Evolutionary conservation across 208 protist species (phyloP), one percentile per base, ranked within the genome.

Genomic region (Leishmania martiniquensis): DNA sequence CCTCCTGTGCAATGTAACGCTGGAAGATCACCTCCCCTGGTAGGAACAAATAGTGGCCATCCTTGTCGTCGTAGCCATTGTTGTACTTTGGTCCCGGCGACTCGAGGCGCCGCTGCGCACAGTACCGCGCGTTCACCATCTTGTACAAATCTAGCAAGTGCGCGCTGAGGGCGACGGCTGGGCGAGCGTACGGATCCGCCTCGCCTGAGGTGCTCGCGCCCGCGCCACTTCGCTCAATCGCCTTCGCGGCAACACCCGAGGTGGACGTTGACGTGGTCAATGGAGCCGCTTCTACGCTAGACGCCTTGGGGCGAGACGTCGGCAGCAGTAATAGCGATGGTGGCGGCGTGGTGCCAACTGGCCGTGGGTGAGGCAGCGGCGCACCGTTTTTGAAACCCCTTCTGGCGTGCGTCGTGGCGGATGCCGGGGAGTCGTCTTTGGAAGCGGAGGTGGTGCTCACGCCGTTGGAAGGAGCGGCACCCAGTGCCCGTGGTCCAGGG

Each of bases 11-110:
- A 51, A 89, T 93, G 86, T 97, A 98, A 4, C 94, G 90, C 34
- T 85, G 85, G 32, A 93, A 76, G 57, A 98, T 97, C 45, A 93
- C 88, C 80, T 98, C 95, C 13, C 91, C 91, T 15, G 83, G 84
- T 2, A 97, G 74, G 39, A 96, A 91, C 37, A 97, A 25, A 80
- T 98, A 98, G 81, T 98, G 93, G 25, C 95, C 95, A 20, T 97
- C 91, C 44, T 93, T 85, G 75, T 97, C 95, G 75, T 97, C 93
- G 83, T 89, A 97, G 47, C 94, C 94, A 60, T 89, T 89, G 89
- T 97, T 97, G 82, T 93, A 95, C 72, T 94, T 93, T 6, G 86
- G 77, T n/a, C 86, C 88, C 10, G 89, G 90, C 32, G 78, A 85
- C 75, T 91, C 85, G 25, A 91, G 77, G 15, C 92, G 80, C n/a